Percentiles rank a stretch among this genome's conserved stretches.
These are phyloP conservation scores for Cucurbitaria berberidis DNA, from an alignment of 2,329 filamentous ascomycete genomes.

Conservation along the genomic window DNA sequence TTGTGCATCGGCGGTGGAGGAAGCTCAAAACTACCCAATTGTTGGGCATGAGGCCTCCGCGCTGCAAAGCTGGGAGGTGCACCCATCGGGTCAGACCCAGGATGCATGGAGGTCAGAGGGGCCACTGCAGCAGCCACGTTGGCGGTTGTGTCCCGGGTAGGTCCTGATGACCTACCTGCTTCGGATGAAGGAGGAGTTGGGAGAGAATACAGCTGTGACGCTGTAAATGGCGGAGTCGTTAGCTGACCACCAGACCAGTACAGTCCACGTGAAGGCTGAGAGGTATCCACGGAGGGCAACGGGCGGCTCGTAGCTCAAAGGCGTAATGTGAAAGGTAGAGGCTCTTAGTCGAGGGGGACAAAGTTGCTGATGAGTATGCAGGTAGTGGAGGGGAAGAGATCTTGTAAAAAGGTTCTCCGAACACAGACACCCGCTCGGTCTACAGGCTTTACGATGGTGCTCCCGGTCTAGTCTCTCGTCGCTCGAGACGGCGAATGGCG, in stretches of 20 bases:
- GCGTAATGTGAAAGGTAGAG: conserved; percentile 35
- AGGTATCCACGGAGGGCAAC: conserved; percentile 59
- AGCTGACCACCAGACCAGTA: conserved; percentile 55
- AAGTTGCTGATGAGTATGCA: conserved; percentile 41
- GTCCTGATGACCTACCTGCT: conserved; percentile 51
- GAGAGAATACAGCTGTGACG: conserved; percentile 49
- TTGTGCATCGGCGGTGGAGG: conserved; percentile 65
- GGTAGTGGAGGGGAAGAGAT: conserved; percentile 36
- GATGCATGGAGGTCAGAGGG: conserved; percentile 67
- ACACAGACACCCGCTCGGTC: conserved; percentile 36
- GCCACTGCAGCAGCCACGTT: conserved; percentile 69
- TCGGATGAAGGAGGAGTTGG: conserved; percentile 50
- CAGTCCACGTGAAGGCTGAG: conserved; percentile 55
- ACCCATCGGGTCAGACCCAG: conserved; percentile 66
- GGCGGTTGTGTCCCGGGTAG: conserved; percentile 54
- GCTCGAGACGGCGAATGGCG: conserved; percentile 36
- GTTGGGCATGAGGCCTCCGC: conserved; percentile 71
- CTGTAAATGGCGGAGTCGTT: conserved; percentile 45
- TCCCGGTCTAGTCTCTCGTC: conserved; percentile 37
- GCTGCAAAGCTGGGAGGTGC: conserved; percentile 71
- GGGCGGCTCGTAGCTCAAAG: conserved; percentile 36
- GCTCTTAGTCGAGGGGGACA: conserved; percentile 42
- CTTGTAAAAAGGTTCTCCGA: conserved; percentile 40
- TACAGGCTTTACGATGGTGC: conserved; percentile 37
- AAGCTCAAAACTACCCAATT: conserved; percentile 72